A percentile compares a stretch with the other conserved stretches of the same genome.
Conservation (phyloP, 768 basidiomycete genomes). For the Lanmaoa pseudosensibilis region DNA sequence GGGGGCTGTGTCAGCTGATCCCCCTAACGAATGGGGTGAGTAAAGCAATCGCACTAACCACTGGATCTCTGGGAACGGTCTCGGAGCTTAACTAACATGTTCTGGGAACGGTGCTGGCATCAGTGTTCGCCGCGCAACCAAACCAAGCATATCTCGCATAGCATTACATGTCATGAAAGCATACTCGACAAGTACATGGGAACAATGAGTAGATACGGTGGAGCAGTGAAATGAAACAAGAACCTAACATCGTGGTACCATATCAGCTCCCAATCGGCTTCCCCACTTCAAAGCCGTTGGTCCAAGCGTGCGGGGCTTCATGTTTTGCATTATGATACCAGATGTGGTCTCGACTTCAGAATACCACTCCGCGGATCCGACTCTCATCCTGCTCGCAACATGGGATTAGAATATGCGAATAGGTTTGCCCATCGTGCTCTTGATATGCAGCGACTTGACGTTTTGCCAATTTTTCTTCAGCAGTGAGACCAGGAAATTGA, state of each 20-base stretch:
- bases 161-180: conserved; percentile 11
- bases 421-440: conserved; percentile 99
- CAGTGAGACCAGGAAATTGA: conserved; percentile 99
- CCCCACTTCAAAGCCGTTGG: conserved; percentile 76
- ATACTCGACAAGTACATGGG: conserved; percentile 22
- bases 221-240: conserved; percentile 16
- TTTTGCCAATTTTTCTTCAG: conserved; percentile 99
- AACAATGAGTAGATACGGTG: conserved; percentile 15
- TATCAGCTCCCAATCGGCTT: conserved; percentile 92
- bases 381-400: not conserved
- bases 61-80: conserved; percentile 7
- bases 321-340: conserved; percentile 77
- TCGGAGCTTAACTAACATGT: not conserved
- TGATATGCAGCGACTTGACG: conserved; percentile 97
- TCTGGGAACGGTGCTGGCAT: conserved; percentile 15
- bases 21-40: not conserved
- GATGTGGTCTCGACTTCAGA: conserved; percentile 21
- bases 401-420: conserved; percentile 80
- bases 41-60: not conserved
- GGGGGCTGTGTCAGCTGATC: conserved; percentile 15
- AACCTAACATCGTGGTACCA: conserved; percentile 32
- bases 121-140: not conserved
- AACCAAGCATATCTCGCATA: conserved; percentile 9
- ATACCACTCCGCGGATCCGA: conserved; percentile 16
- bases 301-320: conserved; percentile 98